phyloP scores from a whole-genome alignment of 306 rosid genomes.

The Glycine tomentella region DNA sequence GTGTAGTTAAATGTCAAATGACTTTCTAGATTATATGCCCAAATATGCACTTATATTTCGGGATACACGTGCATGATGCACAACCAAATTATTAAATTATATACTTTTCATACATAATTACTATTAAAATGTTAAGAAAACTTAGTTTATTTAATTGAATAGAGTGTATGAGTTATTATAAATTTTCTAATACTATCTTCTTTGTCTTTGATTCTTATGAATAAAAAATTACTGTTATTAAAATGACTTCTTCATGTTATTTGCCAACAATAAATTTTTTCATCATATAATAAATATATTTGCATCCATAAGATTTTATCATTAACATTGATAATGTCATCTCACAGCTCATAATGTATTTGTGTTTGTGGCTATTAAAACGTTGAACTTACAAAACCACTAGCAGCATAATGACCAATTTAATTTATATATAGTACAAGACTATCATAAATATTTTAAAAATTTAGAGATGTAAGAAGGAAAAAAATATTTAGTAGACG shows the following conservation, averaged over 20 bases:
- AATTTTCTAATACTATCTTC: no score
- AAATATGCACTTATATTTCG: not conserved
- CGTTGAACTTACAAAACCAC: constrained; percentile 13
- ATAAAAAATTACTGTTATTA: not conserved
- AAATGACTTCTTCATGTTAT: constrained; percentile 16
- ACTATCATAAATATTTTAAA: not conserved
- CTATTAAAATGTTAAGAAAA: no score
- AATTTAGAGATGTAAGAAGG: not conserved
- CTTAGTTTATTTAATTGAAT: no score
- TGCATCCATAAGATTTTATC: not conserved
- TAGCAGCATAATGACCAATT: not conserved
- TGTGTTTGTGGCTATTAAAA: constrained; percentile 10
- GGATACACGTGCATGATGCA: not conserved
- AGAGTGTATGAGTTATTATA: no score
- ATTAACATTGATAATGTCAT: constrained; percentile 3
- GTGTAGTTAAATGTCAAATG: not conserved
- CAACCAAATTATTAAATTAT: constrained; percentile 9
- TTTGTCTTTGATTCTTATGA: no score
- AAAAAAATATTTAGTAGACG: not conserved
- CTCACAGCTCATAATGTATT: not conserved
- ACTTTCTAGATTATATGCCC: not conserved
- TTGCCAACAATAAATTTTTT: not conserved
- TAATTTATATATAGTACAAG: not conserved
- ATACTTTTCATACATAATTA: not conserved
- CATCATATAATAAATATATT: not conserved